These are phyloP conservation scores for Aspergillus arachidicola DNA, from an alignment of 2,329 filamentous ascomycete species.

Conservation along the genomic window DNA sequence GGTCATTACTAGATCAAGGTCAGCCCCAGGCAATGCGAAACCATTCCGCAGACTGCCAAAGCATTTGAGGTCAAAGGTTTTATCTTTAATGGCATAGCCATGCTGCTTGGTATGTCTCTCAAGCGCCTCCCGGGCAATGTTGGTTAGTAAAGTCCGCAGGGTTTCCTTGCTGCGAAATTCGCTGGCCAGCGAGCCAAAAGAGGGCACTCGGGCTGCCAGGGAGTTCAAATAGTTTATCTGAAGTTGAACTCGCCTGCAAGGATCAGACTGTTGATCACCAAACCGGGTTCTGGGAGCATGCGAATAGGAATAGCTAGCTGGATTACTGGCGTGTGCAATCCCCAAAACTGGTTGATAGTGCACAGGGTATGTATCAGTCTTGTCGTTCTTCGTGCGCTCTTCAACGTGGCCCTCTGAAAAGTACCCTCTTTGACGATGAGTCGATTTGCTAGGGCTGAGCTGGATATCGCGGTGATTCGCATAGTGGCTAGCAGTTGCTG, in stretches of 20 bases:
- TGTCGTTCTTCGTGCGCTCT: neutral
- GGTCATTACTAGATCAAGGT: neutral
- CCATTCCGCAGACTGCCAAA: constrained; percentile 2
- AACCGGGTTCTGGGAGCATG: neutral
- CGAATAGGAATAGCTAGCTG: neutral
- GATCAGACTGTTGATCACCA: constrained; percentile 4
- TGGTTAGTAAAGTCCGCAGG: neutral
- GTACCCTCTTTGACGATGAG: too few species aligned
- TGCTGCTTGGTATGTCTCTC: neutral
- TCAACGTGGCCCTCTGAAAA: neutral
- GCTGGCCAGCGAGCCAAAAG: neutral
- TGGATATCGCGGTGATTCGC: neutral
- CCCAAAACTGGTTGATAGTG: too few species aligned
- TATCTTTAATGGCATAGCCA: neutral
- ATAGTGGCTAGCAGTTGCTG: neutral
- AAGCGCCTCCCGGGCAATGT: neutral
- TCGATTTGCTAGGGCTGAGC: neutral
- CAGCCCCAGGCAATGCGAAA: neutral
- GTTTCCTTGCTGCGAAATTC: neutral
- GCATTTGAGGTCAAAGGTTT: constrained; percentile 3
- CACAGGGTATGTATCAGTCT: neutral
- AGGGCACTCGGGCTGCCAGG: neutral
- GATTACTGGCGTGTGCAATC: neutral
- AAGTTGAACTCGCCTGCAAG: neutral
- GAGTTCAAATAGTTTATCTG: constrained; percentile 1